Evolutionary conservation across 2,329 filamentous ascomycete species (phyloP).

Genomic region (Onygenales sp.): DNA sequence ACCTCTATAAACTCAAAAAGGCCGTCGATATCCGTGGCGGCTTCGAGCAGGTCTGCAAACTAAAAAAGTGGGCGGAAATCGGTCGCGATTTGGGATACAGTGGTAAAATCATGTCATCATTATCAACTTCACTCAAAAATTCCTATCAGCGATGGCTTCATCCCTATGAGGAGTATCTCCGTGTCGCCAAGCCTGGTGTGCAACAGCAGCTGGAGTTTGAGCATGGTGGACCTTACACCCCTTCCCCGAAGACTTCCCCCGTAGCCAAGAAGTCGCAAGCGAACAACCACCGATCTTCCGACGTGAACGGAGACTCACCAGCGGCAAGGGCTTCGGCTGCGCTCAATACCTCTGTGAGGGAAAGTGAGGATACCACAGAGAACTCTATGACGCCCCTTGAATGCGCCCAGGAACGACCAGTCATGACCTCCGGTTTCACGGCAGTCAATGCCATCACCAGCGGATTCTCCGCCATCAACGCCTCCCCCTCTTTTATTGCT

Average conservation of each 20-base stretch:
- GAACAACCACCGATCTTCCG: conserved; percentile 37
- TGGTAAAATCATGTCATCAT: conserved; percentile 98
- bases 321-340: conserved; percentile 49
- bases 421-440: conserved; percentile 50
- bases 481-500: conserved; percentile 34
- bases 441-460: conserved; percentile 54
- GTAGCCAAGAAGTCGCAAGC: conserved; percentile 44
- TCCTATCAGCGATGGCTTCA: conserved; percentile 96
- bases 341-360: conserved; percentile 46
- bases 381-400: conserved; percentile 27
- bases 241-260: conserved; percentile 64
- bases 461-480: conserved; percentile 53
- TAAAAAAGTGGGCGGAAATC: conserved; percentile 98
- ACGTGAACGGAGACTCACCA: conserved; percentile 56
- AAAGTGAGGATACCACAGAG: conserved; percentile 22
- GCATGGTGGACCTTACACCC: conserved; percentile 82
- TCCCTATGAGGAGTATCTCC: conserved; percentile 91
- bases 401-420: conserved; percentile 28
- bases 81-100: conserved; percentile 94
- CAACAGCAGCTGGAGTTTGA: conserved; percentile 90
- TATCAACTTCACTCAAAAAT: conserved; percentile 96
- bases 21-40: conserved; percentile 90
- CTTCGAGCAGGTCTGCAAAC: conserved; percentile 92
- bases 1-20: conserved; percentile 93
- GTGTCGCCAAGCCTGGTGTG: conserved; percentile 86